Evolutionary conservation across 1,284 basidiomycete species (phyloP), one percentile per base, ranked within the genome.

Genomic region (Puccinia coronata): DNA sequence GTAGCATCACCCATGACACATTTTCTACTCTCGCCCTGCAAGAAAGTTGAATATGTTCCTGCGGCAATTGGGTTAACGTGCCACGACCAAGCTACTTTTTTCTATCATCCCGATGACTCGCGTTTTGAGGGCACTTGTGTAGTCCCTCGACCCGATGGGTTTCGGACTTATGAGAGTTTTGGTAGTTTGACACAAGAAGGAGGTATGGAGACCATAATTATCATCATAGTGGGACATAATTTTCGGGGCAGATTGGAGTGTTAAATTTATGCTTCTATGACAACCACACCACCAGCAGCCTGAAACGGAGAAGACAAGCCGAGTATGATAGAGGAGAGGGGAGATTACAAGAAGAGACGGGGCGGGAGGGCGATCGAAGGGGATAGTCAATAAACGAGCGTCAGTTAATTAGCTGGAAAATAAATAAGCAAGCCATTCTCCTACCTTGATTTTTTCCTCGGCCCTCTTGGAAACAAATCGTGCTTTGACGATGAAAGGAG

Each of bases 401-500:
- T n/a, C n/a, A n/a, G n/a, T n/a, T n/a, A n/a, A n/a, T n/a, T n/a
- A n/a, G n/a, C n/a, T n/a, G n/a, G n/a, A n/a, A n/a, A n/a, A n/a
- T n/a, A 39, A 69, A 14, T 20, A 31, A 65, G 47, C 23, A 20
- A 25, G 28, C 25, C 2, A 25, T 28, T 28, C 25, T 39, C 76
- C 34, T 41, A 91, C 92, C 82, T 86, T 93, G 86, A 89, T 88
- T 87, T 88, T 88, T 84, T 86, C 82, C 93, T 97, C 95, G 84
- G 95, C 95, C 85, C 90, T 91, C 84, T 88, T 89, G 73, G 94
- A 96, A 82, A 97, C 94, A 87, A 92, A 97, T 84, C 95, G 93
- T 82, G 95, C 94, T 90, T 97, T 97, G 86, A 97, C 93, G 86
- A 98, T 97, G 89, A 94, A 93, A 55, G 95, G 95, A 82, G 92